A percentile compares a stretch with the other conserved stretches of the same genome.
Evolutionary conservation across 1,139 yeast genomes (phyloP).

Genomic region (Geotrichum candidum): DNA sequence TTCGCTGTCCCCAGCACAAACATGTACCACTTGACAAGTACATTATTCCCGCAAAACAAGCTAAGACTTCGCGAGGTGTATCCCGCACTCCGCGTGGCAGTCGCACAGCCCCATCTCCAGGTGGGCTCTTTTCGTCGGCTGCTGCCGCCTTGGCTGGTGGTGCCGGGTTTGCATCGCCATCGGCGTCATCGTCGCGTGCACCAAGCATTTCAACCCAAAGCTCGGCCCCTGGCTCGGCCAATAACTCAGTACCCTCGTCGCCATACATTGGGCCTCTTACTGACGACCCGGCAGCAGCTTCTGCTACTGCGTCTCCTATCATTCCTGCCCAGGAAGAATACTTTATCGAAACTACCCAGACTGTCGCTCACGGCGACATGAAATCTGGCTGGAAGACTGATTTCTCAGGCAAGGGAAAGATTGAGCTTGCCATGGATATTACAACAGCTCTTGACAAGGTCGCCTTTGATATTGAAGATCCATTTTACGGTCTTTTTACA

Average conservation of each 20-base stretch:
- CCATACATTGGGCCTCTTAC: not conserved
- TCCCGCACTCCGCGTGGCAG: not conserved
- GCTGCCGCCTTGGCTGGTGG: conserved; percentile 3
- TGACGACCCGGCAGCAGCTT: not conserved
- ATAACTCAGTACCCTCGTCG: not conserved
- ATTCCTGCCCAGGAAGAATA: conserved; percentile 33
- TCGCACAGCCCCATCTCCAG: conserved; percentile 1
- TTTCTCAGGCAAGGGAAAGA: conserved; percentile 64
- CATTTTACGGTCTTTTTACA: conserved; percentile 69
- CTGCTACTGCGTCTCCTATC: conserved; percentile 22
- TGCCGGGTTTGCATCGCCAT: not conserved
- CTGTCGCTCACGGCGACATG: conserved; percentile 71
- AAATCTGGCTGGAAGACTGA: conserved; percentile 95
- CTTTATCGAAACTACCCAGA: conserved; percentile 63
- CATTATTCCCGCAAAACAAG: not conserved
- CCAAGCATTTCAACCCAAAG: not conserved
- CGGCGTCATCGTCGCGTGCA: not conserved
- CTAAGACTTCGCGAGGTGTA: not conserved
- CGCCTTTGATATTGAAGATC: conserved; percentile 77
- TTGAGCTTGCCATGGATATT: conserved; percentile 44
- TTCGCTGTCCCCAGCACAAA: conserved; percentile 21
- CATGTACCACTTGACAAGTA: conserved; percentile 3
- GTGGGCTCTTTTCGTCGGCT: conserved; percentile 1
- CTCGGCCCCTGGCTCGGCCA: not conserved
- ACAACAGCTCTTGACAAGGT: conserved; percentile 45